phyloP scores from a whole-genome alignment of 768 basidiomycete genomes.

The Podaxis sp. region DNA sequence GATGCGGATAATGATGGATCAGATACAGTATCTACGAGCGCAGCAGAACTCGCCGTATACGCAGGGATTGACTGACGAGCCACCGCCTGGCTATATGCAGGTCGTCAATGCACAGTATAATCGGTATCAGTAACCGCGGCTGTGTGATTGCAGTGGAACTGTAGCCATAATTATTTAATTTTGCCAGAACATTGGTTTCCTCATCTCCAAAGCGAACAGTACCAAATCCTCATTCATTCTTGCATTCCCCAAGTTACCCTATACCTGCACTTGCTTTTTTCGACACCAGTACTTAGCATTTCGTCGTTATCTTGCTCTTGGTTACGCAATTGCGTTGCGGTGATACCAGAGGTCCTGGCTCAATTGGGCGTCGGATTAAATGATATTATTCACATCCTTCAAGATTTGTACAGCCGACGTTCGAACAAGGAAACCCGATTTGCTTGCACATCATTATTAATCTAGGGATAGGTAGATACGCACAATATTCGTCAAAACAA shows the following conservation, averaged over 20 bases:
- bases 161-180: background rate
- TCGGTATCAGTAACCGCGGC: background rate
- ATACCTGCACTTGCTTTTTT: background rate
- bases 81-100: conserved; percentile 28
- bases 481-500: background rate
- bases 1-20: conserved; percentile 24
- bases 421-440: too few relatives aligned
- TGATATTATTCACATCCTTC: too few relatives aligned
- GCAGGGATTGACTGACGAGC: conserved; percentile 29
- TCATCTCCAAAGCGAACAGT: background rate
- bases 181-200: too few relatives aligned
- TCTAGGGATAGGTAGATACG: conserved; percentile 3
- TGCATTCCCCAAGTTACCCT: background rate
- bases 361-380: too few relatives aligned
- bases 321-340: background rate
- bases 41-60: conserved; percentile 30
- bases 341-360: background rate
- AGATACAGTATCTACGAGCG: conserved; percentile 24
- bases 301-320: background rate
- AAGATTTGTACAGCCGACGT: too few relatives aligned
- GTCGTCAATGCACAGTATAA: background rate
- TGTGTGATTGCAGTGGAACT: background rate
- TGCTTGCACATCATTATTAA: background rate
- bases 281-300: background rate
- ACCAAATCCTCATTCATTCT: background rate